Conservation (phyloP, 2,329 filamentous ascomycete genomes). For the Beauveria varroae region DNA sequence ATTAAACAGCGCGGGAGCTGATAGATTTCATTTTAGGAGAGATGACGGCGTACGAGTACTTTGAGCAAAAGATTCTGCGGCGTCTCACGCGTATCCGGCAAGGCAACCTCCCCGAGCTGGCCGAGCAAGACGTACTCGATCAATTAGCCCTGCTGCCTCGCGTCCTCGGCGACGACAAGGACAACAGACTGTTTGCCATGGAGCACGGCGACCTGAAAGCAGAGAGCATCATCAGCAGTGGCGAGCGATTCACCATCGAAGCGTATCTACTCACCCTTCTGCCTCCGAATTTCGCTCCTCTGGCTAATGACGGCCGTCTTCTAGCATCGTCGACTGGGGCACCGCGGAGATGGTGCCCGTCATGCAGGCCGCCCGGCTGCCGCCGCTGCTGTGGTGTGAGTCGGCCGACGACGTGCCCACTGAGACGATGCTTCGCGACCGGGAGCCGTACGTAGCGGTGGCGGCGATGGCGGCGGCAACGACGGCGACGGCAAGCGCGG, state of each 20-base stretch:
- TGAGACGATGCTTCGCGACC: not conserved
- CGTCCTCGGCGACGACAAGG: not conserved
- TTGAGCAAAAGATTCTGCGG: not conserved
- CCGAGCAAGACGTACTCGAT: not conserved
- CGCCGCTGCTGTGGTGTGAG: not conserved
- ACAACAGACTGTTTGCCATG: not conserved
- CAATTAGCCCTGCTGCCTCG: not conserved
- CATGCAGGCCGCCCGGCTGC: not conserved
- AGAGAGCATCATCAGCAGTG: not conserved
- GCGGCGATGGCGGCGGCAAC: not conserved
- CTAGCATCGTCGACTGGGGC: constrained; percentile 1
- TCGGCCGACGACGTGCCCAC: not conserved
- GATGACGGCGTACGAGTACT: not conserved
- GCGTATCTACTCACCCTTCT: not conserved
- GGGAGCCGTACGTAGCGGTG: not conserved
- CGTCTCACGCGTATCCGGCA: not conserved
- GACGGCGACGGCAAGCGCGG: not conserved
- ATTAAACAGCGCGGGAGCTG: not conserved
- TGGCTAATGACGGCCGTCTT: not conserved
- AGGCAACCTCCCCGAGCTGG: not conserved
- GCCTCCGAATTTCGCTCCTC: not conserved
- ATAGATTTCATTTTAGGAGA: not conserved
- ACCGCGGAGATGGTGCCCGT: not conserved
- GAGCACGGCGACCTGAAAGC: not conserved
- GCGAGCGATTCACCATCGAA: not conserved